Evolutionary conservation across 345 rosid species (phyloP), one percentile per base, ranked within the genome.

Genomic region (Euphorbia tirucalli): DNA sequence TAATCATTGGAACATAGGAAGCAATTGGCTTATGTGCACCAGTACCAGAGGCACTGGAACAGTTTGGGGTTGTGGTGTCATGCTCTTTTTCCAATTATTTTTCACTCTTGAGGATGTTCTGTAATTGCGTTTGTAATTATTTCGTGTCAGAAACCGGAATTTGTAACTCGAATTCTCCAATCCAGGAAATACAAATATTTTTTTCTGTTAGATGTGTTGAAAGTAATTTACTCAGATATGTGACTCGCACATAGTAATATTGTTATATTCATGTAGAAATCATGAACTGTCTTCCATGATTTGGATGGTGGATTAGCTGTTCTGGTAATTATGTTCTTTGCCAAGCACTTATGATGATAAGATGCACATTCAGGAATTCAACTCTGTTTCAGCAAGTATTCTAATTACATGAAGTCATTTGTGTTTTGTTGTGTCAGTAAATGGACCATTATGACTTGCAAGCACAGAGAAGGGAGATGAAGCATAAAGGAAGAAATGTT

Each of bases 401-500:
- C 56, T 37, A 54, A 68, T 54, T 65, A 25, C 9, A 3, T 72
- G 9, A 64, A 49, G 61, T 70, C 11, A 61, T 70, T 13, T 68
- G 37, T 66, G 44, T 55, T 52, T 30, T 37, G 11, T 59, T 77
- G 70, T 48, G 31, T 61, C 78, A 87, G 91, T 85, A 71, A 85
- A 77, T 91, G 97, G 93, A 89, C 59, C 89, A 83, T 30, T 87
- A 83, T 72, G 87, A 86, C 55, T 69, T 84, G 75, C 90, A 80
- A 61, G 85, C 75, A 13, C 86, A 80, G 70, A 85, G 89, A 79
- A 81, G 83, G 80, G 88, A 84, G 73, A 83, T 84, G 89, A 91
- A 89, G 81, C 91, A 91, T 74, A 86, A 84, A 77, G 97, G 97
- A 72, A 88, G 97, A 72, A 91, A 91, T 79, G 95, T 91, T 71